A percentile compares a stretch with the other conserved stretches of the same genome.
Evolutionary conservation across 257 asterid genomes (phyloP).

Genomic region (Buddleja alternifolia): DNA sequence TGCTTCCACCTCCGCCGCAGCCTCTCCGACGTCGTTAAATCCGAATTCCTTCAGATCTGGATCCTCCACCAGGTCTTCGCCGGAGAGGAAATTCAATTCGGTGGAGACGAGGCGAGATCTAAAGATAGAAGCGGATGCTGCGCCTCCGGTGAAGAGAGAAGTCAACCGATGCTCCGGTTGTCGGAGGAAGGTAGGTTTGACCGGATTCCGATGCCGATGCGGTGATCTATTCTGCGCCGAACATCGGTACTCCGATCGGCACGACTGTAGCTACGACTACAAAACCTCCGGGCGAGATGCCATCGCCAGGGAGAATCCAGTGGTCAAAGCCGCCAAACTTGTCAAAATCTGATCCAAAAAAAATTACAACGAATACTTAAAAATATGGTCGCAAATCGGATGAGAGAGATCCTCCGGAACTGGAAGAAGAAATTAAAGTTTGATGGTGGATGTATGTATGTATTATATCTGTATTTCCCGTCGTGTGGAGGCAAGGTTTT

Average conservation of each 20-base stretch:
- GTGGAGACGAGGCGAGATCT: conserved; percentile 47
- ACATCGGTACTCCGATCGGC: conserved; percentile 91
- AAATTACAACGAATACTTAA: too few relatives aligned
- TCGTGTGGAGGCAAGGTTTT: conserved; percentile 13
- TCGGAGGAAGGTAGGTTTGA: conserved; percentile 82
- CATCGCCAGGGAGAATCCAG: conserved; percentile 86
- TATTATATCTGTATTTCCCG: conserved; percentile 20
- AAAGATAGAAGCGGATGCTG: conserved; percentile 29
- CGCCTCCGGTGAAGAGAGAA: conserved; percentile 50
- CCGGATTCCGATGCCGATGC: conserved; percentile 90
- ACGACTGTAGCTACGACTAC: conserved; percentile 86
- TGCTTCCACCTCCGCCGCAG: conserved; percentile 32
- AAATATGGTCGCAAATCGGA: too few relatives aligned
- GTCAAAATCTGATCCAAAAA: conserved; percentile 47
- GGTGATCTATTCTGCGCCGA: conserved; percentile 84
- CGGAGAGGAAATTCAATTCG: conserved; percentile 35
- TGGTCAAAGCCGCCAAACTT: conserved; percentile 82
- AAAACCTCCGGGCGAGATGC: conserved; percentile 79
- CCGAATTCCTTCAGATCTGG: conserved; percentile 53
- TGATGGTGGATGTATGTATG: conserved; percentile 10
- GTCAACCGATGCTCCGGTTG: conserved; percentile 87
- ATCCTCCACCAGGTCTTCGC: conserved; percentile 39
- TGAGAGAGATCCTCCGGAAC: not conserved
- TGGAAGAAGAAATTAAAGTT: conserved; percentile 22
- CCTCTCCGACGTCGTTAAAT: too few relatives aligned